These are phyloP conservation scores for Lenwebbia sp. DNA, from an alignment of 345 rosid species.

Conservation along the genomic window DNA sequence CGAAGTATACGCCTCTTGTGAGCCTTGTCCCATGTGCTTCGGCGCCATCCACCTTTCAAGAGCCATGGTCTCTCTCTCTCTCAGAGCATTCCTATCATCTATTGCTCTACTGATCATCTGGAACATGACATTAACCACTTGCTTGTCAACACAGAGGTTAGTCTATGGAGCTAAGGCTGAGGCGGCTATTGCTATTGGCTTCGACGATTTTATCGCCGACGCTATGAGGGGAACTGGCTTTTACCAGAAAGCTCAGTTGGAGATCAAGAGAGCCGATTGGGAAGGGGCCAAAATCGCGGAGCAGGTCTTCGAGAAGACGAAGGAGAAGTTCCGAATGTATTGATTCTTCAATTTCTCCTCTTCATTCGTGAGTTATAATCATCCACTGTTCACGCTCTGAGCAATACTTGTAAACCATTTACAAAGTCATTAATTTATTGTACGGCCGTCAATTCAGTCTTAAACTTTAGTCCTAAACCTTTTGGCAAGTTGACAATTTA, in stretches of 20 bases:
- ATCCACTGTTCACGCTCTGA: background rate
- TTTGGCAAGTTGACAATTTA: too few relatives aligned
- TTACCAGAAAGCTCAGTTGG: slow-evolving; percentile 55
- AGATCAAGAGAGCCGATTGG: slow-evolving; percentile 76
- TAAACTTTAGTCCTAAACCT: too few relatives aligned
- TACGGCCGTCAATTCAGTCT: too few relatives aligned
- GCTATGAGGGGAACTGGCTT: slow-evolving; percentile 50
- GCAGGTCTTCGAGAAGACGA: slow-evolving; percentile 84
- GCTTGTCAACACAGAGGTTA: slow-evolving; percentile 27
- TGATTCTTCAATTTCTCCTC: slow-evolving; percentile 9
- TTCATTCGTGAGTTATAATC: background rate
- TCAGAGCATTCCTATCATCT: background rate
- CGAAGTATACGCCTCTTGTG: slow-evolving; percentile 57
- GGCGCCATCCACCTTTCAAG: slow-evolving; percentile 61
- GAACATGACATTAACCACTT: background rate
- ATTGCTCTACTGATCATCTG: background rate
- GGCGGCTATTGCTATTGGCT: slow-evolving; percentile 71
- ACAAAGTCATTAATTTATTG: too few relatives aligned
- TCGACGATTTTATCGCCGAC: slow-evolving; percentile 67
- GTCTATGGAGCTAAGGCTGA: slow-evolving; percentile 68
- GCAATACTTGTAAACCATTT: background rate
- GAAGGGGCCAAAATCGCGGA: slow-evolving; percentile 66
- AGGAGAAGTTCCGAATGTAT: slow-evolving; percentile 66
- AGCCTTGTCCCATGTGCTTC: slow-evolving; percentile 72
- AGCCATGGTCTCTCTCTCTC: slow-evolving; percentile 26